A percentile compares a stretch with the other conserved stretches of the same genome.
phyloP scores from a whole-genome alignment of 2,329 filamentous ascomycete genomes.

The Monosporascus ibericus region DNA sequence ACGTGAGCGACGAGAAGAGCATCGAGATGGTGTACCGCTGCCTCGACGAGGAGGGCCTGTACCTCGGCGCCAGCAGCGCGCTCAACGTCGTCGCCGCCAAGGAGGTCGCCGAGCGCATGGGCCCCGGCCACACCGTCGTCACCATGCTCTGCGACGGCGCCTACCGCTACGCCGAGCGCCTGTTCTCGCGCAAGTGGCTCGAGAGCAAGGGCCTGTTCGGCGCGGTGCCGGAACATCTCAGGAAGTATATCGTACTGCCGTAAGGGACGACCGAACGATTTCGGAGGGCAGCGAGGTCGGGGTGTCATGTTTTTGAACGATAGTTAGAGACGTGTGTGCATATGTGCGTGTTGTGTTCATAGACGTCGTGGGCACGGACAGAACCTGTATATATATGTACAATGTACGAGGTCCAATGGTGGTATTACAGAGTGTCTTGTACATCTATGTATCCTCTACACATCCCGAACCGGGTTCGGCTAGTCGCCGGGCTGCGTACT shows the following conservation, averaged over 20 bases:
- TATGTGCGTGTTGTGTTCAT: not conserved
- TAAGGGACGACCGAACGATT: constrained; percentile 29
- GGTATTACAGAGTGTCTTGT: constrained; percentile 10
- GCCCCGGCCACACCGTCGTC: constrained; percentile 83
- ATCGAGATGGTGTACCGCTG: constrained; percentile 98
- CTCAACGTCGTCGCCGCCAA: constrained; percentile 94
- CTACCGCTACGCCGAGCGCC: constrained; percentile 90
- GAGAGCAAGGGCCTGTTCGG: constrained; percentile 74
- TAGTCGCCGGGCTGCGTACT: not conserved
- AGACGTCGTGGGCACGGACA: too few relatives aligned
- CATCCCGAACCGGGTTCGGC: not conserved
- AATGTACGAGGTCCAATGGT: constrained; percentile 4
- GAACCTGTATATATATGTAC: constrained; percentile 13
- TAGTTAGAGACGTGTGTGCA: constrained; percentile 8
- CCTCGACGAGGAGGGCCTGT: constrained; percentile 90
- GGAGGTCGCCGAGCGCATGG: constrained; percentile 86
- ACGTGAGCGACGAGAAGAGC: constrained; percentile 86
- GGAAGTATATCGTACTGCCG: constrained; percentile 91
- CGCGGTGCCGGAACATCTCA: constrained; percentile 76
- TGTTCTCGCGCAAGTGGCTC: constrained; percentile 92
- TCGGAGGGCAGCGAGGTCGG: not conserved
- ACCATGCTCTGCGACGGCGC: constrained; percentile 93
- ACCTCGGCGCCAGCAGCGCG: constrained; percentile 87
- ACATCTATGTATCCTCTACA: too few relatives aligned
- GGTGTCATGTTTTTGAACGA: not conserved